These are phyloP conservation scores for Kodamaea sp. DNA, from an alignment of 1,139 yeast genomes.

Conservation along the genomic window DNA sequence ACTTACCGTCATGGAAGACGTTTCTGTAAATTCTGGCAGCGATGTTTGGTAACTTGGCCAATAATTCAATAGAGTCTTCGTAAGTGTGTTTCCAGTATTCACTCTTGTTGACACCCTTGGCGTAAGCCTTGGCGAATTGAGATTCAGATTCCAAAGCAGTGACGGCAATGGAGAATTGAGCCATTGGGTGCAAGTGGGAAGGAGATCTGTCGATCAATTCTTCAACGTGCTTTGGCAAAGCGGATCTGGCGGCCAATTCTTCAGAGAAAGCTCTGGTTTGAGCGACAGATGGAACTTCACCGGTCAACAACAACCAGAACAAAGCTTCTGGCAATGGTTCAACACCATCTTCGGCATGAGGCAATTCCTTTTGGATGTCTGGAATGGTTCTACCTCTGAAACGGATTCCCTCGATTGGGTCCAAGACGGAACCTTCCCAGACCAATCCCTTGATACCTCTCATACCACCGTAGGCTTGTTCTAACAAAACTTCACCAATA, in stretches of 20 bases:
- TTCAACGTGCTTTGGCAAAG: conserved; percentile 82
- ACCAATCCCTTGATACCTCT: conserved; percentile 97
- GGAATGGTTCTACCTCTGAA: conserved; percentile 98
- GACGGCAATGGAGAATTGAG: conserved; percentile 91
- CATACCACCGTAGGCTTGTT: conserved; percentile 99
- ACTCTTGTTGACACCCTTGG: conserved; percentile 80
- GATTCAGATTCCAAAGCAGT: conserved; percentile 91
- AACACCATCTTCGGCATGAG: conserved; percentile 85
- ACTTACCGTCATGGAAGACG: conserved; percentile 82
- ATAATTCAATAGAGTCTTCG: conserved; percentile 85
- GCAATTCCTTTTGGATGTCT: conserved; percentile 88
- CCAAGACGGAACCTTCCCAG: conserved; percentile 99
- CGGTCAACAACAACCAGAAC: conserved; percentile 90
- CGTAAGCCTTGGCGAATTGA: conserved; percentile 87
- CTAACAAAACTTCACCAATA: conserved; percentile 90
- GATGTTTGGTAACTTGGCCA: conserved; percentile 89
- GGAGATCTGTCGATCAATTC: conserved; percentile 84
- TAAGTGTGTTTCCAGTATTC: conserved; percentile 92
- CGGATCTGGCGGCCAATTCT: conserved; percentile 84
- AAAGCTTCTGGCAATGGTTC: conserved; percentile 92
- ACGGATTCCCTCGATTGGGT: conserved; percentile 97
- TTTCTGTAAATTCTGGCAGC: conserved; percentile 95
- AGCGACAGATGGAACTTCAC: conserved; percentile 77
- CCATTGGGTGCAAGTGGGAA: conserved; percentile 92
- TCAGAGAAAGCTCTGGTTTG: conserved; percentile 76